phyloP scores from a whole-genome alignment of 78 protist genomes.

The Guillardia theta region DNA sequence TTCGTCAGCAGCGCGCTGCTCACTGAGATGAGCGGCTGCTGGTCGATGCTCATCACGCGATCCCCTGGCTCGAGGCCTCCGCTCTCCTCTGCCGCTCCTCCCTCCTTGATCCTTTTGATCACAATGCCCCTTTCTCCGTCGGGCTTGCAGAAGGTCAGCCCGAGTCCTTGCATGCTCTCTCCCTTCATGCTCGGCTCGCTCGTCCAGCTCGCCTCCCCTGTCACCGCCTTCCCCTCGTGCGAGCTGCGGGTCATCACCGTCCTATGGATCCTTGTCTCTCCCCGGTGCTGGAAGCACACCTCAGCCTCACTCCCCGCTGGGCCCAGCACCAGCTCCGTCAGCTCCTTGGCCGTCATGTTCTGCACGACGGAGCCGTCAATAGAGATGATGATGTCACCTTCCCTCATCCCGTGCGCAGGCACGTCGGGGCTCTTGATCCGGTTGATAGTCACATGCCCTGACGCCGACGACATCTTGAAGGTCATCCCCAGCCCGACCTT shows the following conservation, averaged over 20 bases:
- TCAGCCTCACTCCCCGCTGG: neutral
- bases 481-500: neutral
- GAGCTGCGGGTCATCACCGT: neutral
- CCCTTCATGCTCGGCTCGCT: neutral
- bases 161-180: neutral
- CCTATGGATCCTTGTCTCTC: neutral
- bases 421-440: neutral
- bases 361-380: neutral
- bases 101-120: slow-evolving; percentile 2
- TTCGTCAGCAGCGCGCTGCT: neutral
- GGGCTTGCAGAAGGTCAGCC: neutral
- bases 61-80: neutral
- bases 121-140: neutral
- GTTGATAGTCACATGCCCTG: neutral
- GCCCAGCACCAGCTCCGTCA: neutral
- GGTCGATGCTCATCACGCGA: slow-evolving; percentile 19
- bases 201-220: no score
- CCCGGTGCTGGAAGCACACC: neutral
- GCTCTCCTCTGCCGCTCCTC: neutral
- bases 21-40: neutral
- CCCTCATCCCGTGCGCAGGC: neutral
- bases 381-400: neutral
- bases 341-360: neutral
- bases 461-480: neutral
- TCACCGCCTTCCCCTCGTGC: no score